Conservation (phyloP, 2,329 filamentous ascomycete species). For the Monilinia laxa region DNA sequence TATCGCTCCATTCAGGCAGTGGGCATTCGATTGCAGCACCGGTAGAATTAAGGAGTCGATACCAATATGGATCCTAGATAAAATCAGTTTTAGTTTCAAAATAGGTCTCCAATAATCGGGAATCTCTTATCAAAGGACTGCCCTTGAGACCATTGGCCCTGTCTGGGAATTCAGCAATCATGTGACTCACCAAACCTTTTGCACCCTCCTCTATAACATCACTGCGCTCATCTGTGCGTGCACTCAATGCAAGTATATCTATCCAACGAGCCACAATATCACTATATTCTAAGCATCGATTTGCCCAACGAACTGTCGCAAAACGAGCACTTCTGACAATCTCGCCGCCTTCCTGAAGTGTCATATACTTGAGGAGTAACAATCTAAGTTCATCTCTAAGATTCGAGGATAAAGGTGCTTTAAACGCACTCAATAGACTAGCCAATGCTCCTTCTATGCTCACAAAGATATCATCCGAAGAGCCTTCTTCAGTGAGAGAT, state of each 20-base stretch:
- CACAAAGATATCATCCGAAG: slow-evolving; percentile 70
- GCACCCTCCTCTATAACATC: slow-evolving; percentile 88
- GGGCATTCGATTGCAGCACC: slow-evolving; percentile 45
- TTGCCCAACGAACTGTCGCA: slow-evolving; percentile 83
- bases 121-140: too few relatives aligned
- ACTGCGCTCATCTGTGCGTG: slow-evolving; percentile 64
- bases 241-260: slow-evolving; percentile 76
- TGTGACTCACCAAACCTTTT: slow-evolving; percentile 76
- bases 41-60: slow-evolving; percentile 57
- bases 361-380: slow-evolving; percentile 70
- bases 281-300: slow-evolving; percentile 77
- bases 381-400: slow-evolving; percentile 39
- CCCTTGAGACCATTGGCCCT: neutral
- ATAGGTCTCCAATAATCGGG: neutral
- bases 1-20: slow-evolving; percentile 54
- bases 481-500: slow-evolving; percentile 77
- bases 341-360: slow-evolving; percentile 48
- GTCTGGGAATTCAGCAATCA: slow-evolving; percentile 40
- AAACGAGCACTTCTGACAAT: slow-evolving; percentile 74
- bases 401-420: slow-evolving; percentile 41
- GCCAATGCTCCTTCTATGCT: slow-evolving; percentile 89
- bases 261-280: slow-evolving; percentile 85
- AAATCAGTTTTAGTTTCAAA: slow-evolving; percentile 13
- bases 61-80: slow-evolving; percentile 60
- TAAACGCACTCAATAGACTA: slow-evolving; percentile 64